Percentiles rank a stretch among this genome's conserved stretches.
Conservation (phyloP, 306 rosid genomes). For the Rosa rugosa region DNA sequence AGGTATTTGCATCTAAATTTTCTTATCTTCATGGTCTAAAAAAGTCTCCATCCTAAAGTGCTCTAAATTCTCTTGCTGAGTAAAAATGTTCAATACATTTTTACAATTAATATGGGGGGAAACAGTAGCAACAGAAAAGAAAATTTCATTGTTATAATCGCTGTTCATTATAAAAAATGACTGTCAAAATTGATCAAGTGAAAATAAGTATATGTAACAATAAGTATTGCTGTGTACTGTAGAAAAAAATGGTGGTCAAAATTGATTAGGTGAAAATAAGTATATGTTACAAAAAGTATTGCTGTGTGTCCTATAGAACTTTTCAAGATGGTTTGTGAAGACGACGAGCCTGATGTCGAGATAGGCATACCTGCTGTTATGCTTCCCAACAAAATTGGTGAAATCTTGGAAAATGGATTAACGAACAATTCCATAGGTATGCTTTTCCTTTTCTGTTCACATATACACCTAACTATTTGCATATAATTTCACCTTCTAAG, state of each 20-base stretch:
- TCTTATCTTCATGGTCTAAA: conserved; percentile 14
- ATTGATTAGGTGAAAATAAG: not conserved
- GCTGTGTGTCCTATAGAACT: conserved; percentile 55
- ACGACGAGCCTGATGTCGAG: conserved; percentile 62
- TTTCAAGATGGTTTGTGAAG: conserved; percentile 98
- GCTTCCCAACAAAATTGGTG: conserved; percentile 93
- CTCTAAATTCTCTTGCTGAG: conserved; percentile 12
- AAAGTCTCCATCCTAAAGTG: not conserved
- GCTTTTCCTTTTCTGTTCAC: conserved; percentile 20
- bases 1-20: conserved; percentile 48
- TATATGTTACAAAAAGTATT: not conserved
- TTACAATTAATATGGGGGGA: not conserved
- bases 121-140: not conserved
- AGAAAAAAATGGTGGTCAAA: not conserved
- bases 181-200: not conserved
- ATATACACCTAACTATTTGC: not conserved
- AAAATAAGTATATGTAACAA: conserved; percentile 11
- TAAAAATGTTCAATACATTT: not conserved
- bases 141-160: conserved; percentile 1
- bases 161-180: not conserved
- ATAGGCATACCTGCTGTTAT: conserved; percentile 91
- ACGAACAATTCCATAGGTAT: conserved; percentile 58
- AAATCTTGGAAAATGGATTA: conserved; percentile 56
- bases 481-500: not conserved
- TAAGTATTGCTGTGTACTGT: not conserved